Base-by-base conservation (phyloP, 108 stramenopile genomes). In the Tribonema minus region DNA sequence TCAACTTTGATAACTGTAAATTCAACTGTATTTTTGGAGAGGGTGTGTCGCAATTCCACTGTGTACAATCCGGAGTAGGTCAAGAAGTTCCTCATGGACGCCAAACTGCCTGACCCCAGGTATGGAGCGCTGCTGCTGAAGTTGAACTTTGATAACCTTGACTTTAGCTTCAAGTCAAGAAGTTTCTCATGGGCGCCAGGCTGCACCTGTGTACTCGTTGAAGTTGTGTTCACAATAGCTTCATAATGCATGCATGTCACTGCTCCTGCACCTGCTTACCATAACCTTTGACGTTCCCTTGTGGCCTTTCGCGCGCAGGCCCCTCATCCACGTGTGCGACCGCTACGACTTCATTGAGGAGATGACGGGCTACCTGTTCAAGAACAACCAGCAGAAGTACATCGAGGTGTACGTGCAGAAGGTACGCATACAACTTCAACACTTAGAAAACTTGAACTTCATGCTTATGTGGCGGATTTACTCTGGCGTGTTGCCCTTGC, bases 271-370 rank as follows among this genome's bases (percentile, higher is more conserved):
- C 20, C 20, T 54, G 20, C 46, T 54, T 9, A 54, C 9, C 20
- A 54, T 20, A 54, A 54, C n/a, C n/a, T n/a, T n/a, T n/a, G n/a
- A n/a, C n/a, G n/a, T n/a, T n/a, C n/a, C n/a, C n/a, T n/a, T n/a
- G n/a, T n/a, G n/a, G n/a, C n/a, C n/a, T n/a, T n/a, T n/a, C n/a
- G n/a, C 92, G n/a, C n/a, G 20, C 46, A 54, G 96, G 31, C 97
- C 97, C 33, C 88, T 99, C 12, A 99, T 99, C 81, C 96, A 98
- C 76, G 99, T 99, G n/a, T 99, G 99, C 81, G 99, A 99, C 80
- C 94, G 97, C 41, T 90, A 88, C 82, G 96, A 94, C 76, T 99
- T 95, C 83, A 90, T 98, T 38, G 97, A 96, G 62, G 99, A 99
- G 88, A 89, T 99, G 68, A 97, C 99, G 20, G 92, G 93, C 46